Evolutionary conservation across 2,329 filamentous ascomycete species (phyloP).

Genomic region (Thielaviopsis punctulata): DNA sequence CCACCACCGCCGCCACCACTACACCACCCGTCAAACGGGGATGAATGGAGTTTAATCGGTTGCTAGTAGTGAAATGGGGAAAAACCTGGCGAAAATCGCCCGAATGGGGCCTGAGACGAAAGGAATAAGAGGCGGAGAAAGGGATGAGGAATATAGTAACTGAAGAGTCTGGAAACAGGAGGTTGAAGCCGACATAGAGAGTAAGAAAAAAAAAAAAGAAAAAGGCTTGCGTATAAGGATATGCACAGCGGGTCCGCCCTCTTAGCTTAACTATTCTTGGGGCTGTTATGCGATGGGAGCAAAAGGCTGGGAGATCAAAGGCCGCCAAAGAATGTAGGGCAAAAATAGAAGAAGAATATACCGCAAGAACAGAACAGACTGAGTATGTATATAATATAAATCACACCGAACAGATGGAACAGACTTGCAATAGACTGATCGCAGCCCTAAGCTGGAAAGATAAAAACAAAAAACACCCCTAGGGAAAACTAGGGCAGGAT

Average conservation of each 20-base stretch:
- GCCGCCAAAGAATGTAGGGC: not conserved
- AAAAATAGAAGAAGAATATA: too few species aligned
- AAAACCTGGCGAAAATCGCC: not conserved
- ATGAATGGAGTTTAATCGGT: not conserved
- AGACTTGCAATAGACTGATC: too few species aligned
- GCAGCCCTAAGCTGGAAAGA: too few species aligned
- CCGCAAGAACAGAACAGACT: too few species aligned
- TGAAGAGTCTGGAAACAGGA: constrained; percentile 1
- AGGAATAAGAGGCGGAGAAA: not conserved
- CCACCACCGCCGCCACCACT: not conserved
- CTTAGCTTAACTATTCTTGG: not conserved
- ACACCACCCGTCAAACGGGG: not conserved
- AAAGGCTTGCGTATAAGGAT: not conserved
- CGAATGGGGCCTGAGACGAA: not conserved
- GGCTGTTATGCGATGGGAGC: not conserved
- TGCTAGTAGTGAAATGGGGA: not conserved
- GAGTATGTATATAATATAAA: too few species aligned
- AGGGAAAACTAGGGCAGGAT: too few species aligned
- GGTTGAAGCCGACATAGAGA: constrained; percentile 4
- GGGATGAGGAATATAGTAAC: not conserved
- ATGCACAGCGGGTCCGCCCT: not conserved
- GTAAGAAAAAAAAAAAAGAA: not conserved
- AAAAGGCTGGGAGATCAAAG: not conserved
- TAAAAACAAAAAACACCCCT: too few species aligned
- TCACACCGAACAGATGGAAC: too few species aligned